Evolutionary conservation across 192 early-diverging fungal species (phyloP).

Genomic region (Coemansia asiatica): DNA sequence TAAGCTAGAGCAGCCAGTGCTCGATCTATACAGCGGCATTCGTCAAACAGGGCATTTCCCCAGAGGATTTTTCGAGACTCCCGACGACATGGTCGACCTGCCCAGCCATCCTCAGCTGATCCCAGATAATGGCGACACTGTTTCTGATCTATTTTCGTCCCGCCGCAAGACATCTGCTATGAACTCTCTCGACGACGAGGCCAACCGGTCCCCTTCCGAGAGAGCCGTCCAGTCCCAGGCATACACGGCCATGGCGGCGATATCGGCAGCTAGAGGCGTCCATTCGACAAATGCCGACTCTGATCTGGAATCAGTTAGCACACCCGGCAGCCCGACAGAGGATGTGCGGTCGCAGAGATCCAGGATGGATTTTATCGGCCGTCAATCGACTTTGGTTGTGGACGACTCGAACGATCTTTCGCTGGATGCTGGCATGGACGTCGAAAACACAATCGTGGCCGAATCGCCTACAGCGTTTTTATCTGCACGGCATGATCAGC

Average conservation of each 20-base stretch:
- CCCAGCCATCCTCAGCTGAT: constrained; percentile 11
- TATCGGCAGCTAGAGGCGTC: neutral
- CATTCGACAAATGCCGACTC: neutral
- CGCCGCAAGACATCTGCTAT: neutral
- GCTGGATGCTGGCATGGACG: constrained; percentile 25
- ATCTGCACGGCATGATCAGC: constrained; percentile 36
- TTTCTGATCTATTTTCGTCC: constrained; percentile 30
- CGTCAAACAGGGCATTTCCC: constrained; percentile 31
- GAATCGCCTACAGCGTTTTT: constrained; percentile 41
- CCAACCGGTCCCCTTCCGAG: constrained; percentile 25
- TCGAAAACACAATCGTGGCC: constrained; percentile 20
- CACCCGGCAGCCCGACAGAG: constrained; percentile 16
- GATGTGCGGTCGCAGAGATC: constrained; percentile 4
- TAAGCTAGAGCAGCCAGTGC: constrained; percentile 26
- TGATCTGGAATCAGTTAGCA: neutral
- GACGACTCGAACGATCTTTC: constrained; percentile 26
- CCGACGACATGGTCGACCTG: constrained; percentile 12
- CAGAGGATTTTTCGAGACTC: constrained; percentile 34
- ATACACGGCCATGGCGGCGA: constrained; percentile 12
- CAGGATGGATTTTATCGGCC: neutral
- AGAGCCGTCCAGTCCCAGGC: constrained; percentile 20
- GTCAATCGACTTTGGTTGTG: constrained; percentile 6
- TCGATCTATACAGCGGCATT: constrained; percentile 36
- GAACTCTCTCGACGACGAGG: constrained; percentile 2
- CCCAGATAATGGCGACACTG: neutral